Base-by-base conservation (phyloP, 495 filamentous ascomycete species). In the Penicillium mononematosum region DNA sequence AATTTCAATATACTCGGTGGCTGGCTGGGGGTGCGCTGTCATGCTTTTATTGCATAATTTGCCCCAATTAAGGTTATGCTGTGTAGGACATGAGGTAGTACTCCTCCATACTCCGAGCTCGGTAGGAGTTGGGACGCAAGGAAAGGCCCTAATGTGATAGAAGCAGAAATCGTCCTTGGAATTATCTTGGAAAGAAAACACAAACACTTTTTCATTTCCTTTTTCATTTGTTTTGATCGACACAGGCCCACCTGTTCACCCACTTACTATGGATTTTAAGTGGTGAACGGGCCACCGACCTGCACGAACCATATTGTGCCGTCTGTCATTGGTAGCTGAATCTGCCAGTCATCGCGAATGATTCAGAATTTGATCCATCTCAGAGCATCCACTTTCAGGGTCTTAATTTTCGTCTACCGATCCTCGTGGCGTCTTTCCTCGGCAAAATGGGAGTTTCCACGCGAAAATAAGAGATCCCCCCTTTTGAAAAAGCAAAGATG, bases 191-290 rank as follows among this genome's bases (percentile, higher is more conserved):
- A 43, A 20, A 20, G 17, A 17, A 24, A 24, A 22, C 14, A 0
- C 10, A n/a, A n/a, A n/a, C n/a, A n/a, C 10, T 43, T 5, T 6
- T 24, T 44, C n/a, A n/a, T 43, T 43, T 43, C 0, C 9, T 45
- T 45, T 22, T 25, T 25, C 5, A 6, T 25, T 16, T 46, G 12
- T 53, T 44, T n/a, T 44, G 66, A 65, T 67, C 64, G 51, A 42
- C 66, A 52, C 14, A 32, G 59, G 56, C 61, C 66, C 66, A 69
- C 66, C 59, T 17, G 61, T 69, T 69, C 61, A 54, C 53, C 66
- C 63, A 66, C 62, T 48, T 12, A 50, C 63, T 59, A 66, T 56
- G 39, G 45, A 27, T 53, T 63, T 50, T 50, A 47, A 46, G 44
- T 22, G 36, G 46, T 38, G 55, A 44, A 58, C 53, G 58, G 63